Base-by-base conservation (phyloP, 176 grass and related monocot species). In the Eremochloa ophiuroides region DNA sequence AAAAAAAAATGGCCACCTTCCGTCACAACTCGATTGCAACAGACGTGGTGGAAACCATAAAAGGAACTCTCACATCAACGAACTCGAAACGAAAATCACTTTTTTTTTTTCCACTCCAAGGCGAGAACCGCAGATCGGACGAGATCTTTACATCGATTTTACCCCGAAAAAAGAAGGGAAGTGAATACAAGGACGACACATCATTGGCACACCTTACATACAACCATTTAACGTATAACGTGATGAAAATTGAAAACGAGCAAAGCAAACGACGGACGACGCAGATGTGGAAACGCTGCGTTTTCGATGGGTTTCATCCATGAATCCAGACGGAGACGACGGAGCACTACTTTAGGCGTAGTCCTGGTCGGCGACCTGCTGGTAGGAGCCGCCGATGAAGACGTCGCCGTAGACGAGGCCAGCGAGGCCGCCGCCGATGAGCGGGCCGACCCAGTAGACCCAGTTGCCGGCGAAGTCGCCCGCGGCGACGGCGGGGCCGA, bases 361-460 rank as follows among this genome's bases (percentile, higher is more conserved):
- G 1, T 89, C 90, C 70, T 94, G 88, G 15, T 64, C 83, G 31
- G 83, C 77, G 38, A 89, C 92, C 3, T 81, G 77, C 77, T 97
- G 87, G 68, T 97, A 94, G 53, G 76, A 87, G 5, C 48, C 75
- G 50, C 48, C 79, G 69, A 97, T 97, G 83, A 97, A 97, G 23
- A 97, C 85, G 71, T 94, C 91, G 1, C 94, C 94, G 68, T 97
- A 97, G 62, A 97, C 53, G 51, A 97, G 74, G 33, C 91, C 91
- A 3, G 91, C 94, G 48, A 97, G 83, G 51, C 87, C 94, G 27
- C 94, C 94, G 3, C 92, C 94, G 60, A 97, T 87, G 37, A 97
- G 94, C 1, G 94, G 94, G 2, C 94, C 94, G 55, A 97, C 88
- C 94, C 94, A 97, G 83, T 97, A 97, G 62, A 97, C 88, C 94